A percentile compares a stretch with the other conserved stretches of the same genome.
Conservation (phyloP, 2,329 filamentous ascomycete genomes). For the Pyrenophora graminea region DNA sequence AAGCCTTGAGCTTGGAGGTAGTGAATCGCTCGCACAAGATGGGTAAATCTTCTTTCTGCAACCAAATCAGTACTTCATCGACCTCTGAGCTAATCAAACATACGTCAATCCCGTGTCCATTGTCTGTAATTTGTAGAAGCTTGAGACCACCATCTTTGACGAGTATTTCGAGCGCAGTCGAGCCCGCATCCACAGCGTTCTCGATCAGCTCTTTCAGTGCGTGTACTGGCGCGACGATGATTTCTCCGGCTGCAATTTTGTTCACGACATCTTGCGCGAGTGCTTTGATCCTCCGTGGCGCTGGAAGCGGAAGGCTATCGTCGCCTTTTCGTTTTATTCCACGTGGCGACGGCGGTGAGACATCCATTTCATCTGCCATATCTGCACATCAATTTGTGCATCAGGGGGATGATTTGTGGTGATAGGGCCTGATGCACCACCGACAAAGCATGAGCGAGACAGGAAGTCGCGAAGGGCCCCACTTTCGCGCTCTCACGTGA, state of each 20-base stretch:
- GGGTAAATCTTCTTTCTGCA: constrained; percentile 81
- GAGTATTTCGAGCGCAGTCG: constrained; percentile 85
- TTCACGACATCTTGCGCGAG: constrained; percentile 93
- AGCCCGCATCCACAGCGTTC: constrained; percentile 96
- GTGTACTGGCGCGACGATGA: constrained; percentile 95
- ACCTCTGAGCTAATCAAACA: constrained; percentile 33
- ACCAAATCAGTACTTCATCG: constrained; percentile 12
- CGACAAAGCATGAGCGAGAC: constrained; percentile 4
- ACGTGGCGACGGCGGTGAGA: constrained; percentile 33
- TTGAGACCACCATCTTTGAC: constrained; percentile 96
- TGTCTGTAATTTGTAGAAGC: constrained; percentile 94
- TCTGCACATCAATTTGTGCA: not conserved
- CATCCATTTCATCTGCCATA: constrained; percentile 41
- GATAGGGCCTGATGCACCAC: constrained; percentile 2
- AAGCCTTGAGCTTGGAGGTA: constrained; percentile 90
- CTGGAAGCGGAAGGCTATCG: constrained; percentile 38
- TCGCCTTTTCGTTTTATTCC: constrained; percentile 46
- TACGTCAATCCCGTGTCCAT: constrained; percentile 93
- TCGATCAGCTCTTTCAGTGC: constrained; percentile 96
- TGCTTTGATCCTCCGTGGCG: constrained; percentile 65
- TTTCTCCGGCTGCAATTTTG: constrained; percentile 97
- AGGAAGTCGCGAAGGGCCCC: constrained; percentile 22
- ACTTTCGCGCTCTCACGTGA: constrained; percentile 29
- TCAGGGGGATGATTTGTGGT: constrained; percentile 5
- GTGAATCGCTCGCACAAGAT: constrained; percentile 97